phyloP scores from a whole-genome alignment of 306 rosid genomes.

The Lablab purpureus region DNA sequence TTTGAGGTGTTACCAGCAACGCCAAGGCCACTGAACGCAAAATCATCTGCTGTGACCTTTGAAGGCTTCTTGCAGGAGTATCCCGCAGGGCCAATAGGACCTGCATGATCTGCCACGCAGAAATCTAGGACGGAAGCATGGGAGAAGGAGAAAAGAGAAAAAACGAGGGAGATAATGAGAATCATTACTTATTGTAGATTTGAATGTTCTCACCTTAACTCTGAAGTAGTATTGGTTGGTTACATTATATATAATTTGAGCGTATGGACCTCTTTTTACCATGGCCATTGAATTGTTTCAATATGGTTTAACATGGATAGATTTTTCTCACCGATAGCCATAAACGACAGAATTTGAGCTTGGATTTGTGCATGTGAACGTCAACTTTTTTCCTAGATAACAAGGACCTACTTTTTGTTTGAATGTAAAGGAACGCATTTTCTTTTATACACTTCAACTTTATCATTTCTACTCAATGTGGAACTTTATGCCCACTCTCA shows the following conservation, averaged over 20 bases:
- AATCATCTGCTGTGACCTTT: constrained; percentile 63
- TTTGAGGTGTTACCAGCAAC: constrained; percentile 74
- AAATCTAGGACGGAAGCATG: constrained; percentile 77
- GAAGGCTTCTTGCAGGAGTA: constrained; percentile 69
- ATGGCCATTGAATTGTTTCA: constrained; percentile 15
- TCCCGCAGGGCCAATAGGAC: constrained; percentile 68
- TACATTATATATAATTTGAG: constrained; percentile 29
- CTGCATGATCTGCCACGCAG: constrained; percentile 74
- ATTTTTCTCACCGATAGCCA: constrained; percentile 8
- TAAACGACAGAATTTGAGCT: constrained; percentile 52
- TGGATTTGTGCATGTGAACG: constrained; percentile 57
- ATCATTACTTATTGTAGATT: constrained; percentile 35
- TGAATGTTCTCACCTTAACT: neutral
- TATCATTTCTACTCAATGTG: too few species aligned
- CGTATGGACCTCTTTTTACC: constrained; percentile 34
- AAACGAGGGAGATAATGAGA: constrained; percentile 53
- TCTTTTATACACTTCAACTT: too few species aligned
- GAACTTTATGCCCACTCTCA: too few species aligned
- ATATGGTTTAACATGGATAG: constrained; percentile 41
- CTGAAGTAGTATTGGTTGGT: constrained; percentile 25
- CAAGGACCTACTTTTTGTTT: constrained; percentile 60
- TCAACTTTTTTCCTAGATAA: constrained; percentile 33
- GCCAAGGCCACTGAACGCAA: constrained; percentile 65
- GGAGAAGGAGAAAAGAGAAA: constrained; percentile 54
- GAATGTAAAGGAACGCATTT: constrained; percentile 35